Evolutionary conservation across 768 basidiomycete genomes (phyloP).

Genomic region (Chalciporus chontae): DNA sequence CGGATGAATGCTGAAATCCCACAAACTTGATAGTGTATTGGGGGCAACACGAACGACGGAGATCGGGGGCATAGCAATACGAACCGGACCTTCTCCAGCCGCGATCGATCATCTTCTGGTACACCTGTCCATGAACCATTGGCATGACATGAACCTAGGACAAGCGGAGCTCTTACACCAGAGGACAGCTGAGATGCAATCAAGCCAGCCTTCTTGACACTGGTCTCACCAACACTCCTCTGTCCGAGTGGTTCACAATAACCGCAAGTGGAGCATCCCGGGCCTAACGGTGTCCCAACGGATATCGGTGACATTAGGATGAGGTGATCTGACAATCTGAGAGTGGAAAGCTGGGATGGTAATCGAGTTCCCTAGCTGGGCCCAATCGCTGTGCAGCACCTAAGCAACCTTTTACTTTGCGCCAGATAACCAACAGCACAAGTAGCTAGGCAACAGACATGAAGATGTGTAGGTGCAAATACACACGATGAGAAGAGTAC

Average conservation of each 20-base stretch:
- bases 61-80: conserved; percentile 87
- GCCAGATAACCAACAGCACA: too few relatives aligned
- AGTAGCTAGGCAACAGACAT: too few relatives aligned
- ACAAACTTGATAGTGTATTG: conserved; percentile 89
- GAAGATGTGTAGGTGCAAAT: too few relatives aligned
- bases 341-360: background rate
- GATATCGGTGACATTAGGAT: conserved; percentile 25
- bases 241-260: conserved; percentile 61
- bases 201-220: conserved; percentile 46
- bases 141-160: background rate
- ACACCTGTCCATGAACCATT: conserved; percentile 44
- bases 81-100: conserved; percentile 83
- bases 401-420: too few relatives aligned
- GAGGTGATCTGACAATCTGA: background rate
- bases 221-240: conserved; percentile 41
- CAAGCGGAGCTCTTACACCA: conserved; percentile 32
- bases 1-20: conserved; percentile 7
- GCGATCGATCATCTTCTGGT: conserved; percentile 79
- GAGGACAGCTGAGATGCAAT: conserved; percentile 52
- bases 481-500: too few relatives aligned
- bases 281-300: conserved; percentile 24
- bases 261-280: conserved; percentile 49
- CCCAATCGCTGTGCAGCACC: too few relatives aligned
- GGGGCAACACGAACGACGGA: conserved; percentile 82
- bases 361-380: too few relatives aligned